Conservation (phyloP, 2,329 filamentous ascomycete species). For the Macrophomina pseudophaseolina region DNA sequence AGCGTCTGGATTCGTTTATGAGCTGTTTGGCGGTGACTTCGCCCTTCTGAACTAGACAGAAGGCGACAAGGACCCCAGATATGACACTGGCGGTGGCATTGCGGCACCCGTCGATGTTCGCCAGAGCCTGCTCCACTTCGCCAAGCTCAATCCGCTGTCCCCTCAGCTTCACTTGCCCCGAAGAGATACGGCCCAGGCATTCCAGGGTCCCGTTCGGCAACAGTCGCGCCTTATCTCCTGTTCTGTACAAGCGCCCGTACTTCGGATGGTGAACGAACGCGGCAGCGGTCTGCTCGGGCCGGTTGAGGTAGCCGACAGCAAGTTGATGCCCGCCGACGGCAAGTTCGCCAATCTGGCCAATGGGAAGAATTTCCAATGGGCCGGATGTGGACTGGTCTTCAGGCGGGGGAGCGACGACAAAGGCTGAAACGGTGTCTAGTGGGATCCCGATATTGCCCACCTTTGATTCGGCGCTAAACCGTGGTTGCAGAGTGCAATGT, state of each 20-base stretch:
- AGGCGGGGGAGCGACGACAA: constrained; percentile 62
- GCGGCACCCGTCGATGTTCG: constrained; percentile 54
- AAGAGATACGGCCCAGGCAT: constrained; percentile 78
- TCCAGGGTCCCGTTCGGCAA: constrained; percentile 73
- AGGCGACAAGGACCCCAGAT: constrained; percentile 72
- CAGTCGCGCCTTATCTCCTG: constrained; percentile 80
- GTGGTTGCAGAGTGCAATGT: constrained; percentile 79
- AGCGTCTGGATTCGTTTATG: constrained; percentile 66
- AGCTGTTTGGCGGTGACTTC: constrained; percentile 53
- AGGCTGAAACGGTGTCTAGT: constrained; percentile 80
- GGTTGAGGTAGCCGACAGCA: constrained; percentile 80
- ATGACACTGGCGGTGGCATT: constrained; percentile 71
- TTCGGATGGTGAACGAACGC: constrained; percentile 70
- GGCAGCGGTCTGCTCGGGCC: constrained; percentile 72
- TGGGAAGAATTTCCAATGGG: constrained; percentile 61
- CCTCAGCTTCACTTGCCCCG: constrained; percentile 84
- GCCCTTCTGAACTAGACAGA: constrained; percentile 64
- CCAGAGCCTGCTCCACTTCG: constrained; percentile 51
- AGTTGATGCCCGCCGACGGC: constrained; percentile 81
- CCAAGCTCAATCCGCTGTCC: constrained; percentile 83
- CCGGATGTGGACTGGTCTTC: constrained; percentile 28
- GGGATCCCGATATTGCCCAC: constrained; percentile 77
- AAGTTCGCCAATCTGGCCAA: constrained; percentile 77
- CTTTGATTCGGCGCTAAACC: constrained; percentile 61
- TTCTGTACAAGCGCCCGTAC: constrained; percentile 78